Percentiles rank a stretch among this genome's conserved stretches.
Conservation (phyloP, 768 basidiomycete species). For the Inosperma sp. region DNA sequence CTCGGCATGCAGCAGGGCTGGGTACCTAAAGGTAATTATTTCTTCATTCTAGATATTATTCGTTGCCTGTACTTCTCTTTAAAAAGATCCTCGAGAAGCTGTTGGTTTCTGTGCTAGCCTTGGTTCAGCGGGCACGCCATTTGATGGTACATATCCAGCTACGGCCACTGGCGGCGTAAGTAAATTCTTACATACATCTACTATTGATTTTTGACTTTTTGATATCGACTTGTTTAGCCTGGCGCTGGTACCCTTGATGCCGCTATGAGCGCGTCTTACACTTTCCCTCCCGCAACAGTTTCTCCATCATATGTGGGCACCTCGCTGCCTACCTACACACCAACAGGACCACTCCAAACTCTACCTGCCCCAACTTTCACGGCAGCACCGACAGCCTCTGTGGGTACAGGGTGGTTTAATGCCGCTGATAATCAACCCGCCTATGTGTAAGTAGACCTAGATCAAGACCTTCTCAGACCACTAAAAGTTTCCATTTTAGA, state of each 20-base stretch:
- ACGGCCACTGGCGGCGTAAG: slow-evolving; percentile 68
- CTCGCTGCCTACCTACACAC: slow-evolving; percentile 65
- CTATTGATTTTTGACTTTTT: slow-evolving; percentile 4
- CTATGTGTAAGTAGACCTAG: slow-evolving; percentile 44
- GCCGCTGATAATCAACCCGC: slow-evolving; percentile 55
- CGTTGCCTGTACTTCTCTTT: not conserved
- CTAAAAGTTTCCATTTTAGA: not conserved
- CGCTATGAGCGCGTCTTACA: slow-evolving; percentile 42
- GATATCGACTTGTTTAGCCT: slow-evolving; percentile 24
- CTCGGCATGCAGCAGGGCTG: slow-evolving; percentile 84
- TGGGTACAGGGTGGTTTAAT: slow-evolving; percentile 78
- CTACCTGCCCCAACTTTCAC: slow-evolving; percentile 62
- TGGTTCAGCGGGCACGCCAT: slow-evolving; percentile 37
- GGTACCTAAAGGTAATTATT: slow-evolving; percentile 65
- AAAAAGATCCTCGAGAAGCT: slow-evolving; percentile 43
- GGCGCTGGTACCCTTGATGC: slow-evolving; percentile 60
- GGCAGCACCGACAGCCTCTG: slow-evolving; percentile 44
- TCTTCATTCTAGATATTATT: not conserved
- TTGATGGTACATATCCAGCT: slow-evolving; percentile 50
- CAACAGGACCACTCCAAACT: slow-evolving; percentile 60
- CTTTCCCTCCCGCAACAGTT: slow-evolving; percentile 65
- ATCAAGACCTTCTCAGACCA: not conserved
- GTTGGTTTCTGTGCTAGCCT: slow-evolving; percentile 40
- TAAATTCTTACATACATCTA: slow-evolving; percentile 6
- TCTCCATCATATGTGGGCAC: slow-evolving; percentile 50